Conservation (phyloP, 257 asterid genomes). For the Misopates orontium region DNA sequence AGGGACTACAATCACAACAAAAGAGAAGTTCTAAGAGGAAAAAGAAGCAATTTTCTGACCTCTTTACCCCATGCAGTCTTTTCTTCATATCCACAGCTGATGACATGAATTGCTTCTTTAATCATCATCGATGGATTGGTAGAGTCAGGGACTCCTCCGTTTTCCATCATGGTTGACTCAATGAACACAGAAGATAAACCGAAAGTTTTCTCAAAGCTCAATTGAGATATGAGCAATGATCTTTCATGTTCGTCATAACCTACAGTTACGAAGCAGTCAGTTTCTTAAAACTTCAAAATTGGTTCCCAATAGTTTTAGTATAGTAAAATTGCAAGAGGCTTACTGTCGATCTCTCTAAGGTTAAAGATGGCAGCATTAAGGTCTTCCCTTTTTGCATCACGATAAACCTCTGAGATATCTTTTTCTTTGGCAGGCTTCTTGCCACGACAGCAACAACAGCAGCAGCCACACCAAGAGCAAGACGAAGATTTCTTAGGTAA, state of each 20-base stretch:
- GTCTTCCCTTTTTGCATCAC: slow-evolving; percentile 92
- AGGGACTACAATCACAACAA: no score
- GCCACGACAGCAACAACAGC: slow-evolving; percentile 75
- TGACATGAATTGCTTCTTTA: slow-evolving; percentile 94
- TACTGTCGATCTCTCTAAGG: slow-evolving; percentile 91
- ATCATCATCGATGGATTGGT: slow-evolving; percentile 78
- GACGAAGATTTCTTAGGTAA: slow-evolving; percentile 64
- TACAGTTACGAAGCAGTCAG: slow-evolving; percentile 26
- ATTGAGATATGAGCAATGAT: slow-evolving; percentile 86
- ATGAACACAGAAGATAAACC: slow-evolving; percentile 86
- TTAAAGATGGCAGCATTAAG: slow-evolving; percentile 92
- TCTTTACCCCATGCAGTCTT: slow-evolving; percentile 99
- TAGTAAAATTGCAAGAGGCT: slow-evolving; percentile 29
- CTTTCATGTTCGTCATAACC: slow-evolving; percentile 92
- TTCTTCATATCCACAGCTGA: slow-evolving; percentile 95
- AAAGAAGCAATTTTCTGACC: slow-evolving; percentile 43
- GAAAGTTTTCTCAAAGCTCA: slow-evolving; percentile 96
- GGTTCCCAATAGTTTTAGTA: background rate
- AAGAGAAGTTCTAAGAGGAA: background rate
- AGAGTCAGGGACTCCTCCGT: slow-evolving; percentile 82
- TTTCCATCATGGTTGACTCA: slow-evolving; percentile 91
- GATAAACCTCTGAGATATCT: slow-evolving; percentile 69
- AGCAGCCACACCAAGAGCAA: slow-evolving; percentile 59
- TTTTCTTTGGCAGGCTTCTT: slow-evolving; percentile 79
- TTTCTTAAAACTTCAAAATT: slow-evolving; percentile 1